Evolutionary conservation across 2,329 filamentous ascomycete species (phyloP), one percentile per base, ranked within the genome.

Genomic region (Cercospora brassicicola): DNA sequence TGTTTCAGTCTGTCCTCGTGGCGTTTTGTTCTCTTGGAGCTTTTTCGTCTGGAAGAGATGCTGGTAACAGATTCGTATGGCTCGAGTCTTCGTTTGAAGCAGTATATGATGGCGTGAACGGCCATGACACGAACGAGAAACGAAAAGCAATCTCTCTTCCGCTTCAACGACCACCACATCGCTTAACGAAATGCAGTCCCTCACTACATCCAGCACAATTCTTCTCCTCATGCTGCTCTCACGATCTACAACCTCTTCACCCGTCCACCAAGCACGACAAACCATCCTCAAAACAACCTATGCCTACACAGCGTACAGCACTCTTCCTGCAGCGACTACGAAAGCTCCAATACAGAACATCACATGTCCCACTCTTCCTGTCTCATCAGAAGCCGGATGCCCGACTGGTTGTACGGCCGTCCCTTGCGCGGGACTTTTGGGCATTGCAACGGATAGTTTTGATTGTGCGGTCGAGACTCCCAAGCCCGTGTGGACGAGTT

Each of bases 291-390:
- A 39, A 45, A 53, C 51, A 33, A 26, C 57, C 20, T 67, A 64
- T 31, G n/a, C 45, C 39, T 67, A 67, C 61, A 82, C 81, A 0
- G 78, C 81, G 1, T 77, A 80, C 1, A 77, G 67, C 13, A 63
- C 66, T 4, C 42, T 61, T 2, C 48, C 62, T 2, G 33, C 67
- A 18, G 10, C 56, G 6, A 2, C 53, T 11, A 68, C 66, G 4
- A 13, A 55, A 9, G 18, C 59, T 57, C 45, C 61, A n/a, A 42
- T 15, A n/a, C 6, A 31, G 18, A 15, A 39, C 13, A 65, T 68
- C 26, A 62, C 67, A 23, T 61, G 64, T 18, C 45, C 55, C 1
- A 66, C 45, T 2, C 10, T 23, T 6, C 30, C 48, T 11, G 62
- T 71, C 3, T 65, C 65, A 0, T 59, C 36, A 26, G 59, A 33